Percentiles rank a stretch among this genome's conserved stretches.
Evolutionary conservation across 352 stramenopile genomes (phyloP).

Genomic region (Aphanomyces invadans): DNA sequence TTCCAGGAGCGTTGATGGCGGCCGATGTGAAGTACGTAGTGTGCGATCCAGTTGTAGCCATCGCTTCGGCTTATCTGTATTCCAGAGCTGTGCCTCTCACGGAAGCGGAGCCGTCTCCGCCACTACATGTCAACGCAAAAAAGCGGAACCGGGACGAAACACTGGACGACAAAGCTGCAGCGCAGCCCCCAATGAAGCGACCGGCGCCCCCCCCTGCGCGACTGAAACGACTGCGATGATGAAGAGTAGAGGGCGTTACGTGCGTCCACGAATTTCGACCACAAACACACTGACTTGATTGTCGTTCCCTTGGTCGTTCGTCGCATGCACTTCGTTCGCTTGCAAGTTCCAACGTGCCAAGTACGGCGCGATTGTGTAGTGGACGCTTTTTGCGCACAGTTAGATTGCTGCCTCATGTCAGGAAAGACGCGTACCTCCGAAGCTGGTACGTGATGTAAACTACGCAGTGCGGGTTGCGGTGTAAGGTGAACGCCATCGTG

Average conservation of each 20-base stretch:
- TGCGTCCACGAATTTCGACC: neutral
- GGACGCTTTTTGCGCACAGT: slow-evolving; percentile 9
- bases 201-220: too few relatives aligned
- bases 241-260: neutral
- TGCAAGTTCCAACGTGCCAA: slow-evolving; percentile 3
- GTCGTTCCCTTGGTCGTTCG: neutral
- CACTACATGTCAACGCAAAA: slow-evolving; percentile 4
- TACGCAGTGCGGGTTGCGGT: neutral
- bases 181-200: too few relatives aligned
- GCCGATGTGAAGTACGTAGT: slow-evolving; percentile 51
- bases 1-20: slow-evolving; percentile 45
- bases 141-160: too few relatives aligned
- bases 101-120: neutral
- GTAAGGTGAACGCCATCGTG: neutral
- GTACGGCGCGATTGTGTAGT: slow-evolving; percentile 9
- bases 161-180: too few relatives aligned
- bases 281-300: slow-evolving; percentile 17
- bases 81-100: neutral
- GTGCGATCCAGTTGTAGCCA: neutral
- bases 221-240: slow-evolving; percentile 26
- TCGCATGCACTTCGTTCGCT: neutral
- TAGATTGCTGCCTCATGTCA: neutral
- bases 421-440: slow-evolving; percentile 9
- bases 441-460: slow-evolving; percentile 13
- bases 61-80: too few relatives aligned